phyloP scores from a whole-genome alignment of 768 basidiomycete genomes.

The Trametes gibbosa region DNA sequence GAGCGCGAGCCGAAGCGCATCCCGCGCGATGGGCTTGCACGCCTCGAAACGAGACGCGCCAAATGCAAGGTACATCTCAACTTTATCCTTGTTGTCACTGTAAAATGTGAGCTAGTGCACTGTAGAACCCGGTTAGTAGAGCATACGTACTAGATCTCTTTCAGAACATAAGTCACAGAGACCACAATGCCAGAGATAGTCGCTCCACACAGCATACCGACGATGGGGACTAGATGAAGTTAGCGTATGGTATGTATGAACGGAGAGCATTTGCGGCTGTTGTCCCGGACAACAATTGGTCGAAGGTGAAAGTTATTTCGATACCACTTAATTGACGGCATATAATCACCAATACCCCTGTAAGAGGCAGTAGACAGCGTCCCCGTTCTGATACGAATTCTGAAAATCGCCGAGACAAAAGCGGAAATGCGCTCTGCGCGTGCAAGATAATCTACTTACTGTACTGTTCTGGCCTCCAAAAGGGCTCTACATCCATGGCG shows the following conservation, averaged over 20 bases:
- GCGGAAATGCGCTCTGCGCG: not conserved
- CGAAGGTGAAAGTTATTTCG: too few species aligned
- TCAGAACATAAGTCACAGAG: slow-evolving; percentile 65
- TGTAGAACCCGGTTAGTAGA: too few species aligned
- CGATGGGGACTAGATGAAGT: slow-evolving; percentile 60
- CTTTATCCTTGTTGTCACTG: slow-evolving; percentile 81
- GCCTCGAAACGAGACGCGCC: slow-evolving; percentile 85
- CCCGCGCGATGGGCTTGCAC: slow-evolving; percentile 71
- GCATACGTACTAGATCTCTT: slow-evolving; percentile 63
- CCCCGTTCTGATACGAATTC: too few species aligned
- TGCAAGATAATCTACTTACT: slow-evolving; percentile 41
- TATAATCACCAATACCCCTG: too few species aligned
- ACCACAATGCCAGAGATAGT: slow-evolving; percentile 77
- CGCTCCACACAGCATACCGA: slow-evolving; percentile 84
- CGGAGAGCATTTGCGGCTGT: too few species aligned
- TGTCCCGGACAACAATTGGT: too few species aligned
- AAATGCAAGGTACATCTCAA: slow-evolving; percentile 83
- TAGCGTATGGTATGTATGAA: not conserved
- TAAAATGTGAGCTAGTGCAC: slow-evolving; percentile 25
- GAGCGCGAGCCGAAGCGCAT: slow-evolving; percentile 76
- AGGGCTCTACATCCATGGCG: slow-evolving; percentile 73
- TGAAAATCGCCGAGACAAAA: too few species aligned
- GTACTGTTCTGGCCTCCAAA: slow-evolving; percentile 84
- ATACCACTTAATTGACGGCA: too few species aligned
- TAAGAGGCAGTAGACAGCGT: too few species aligned